Base-by-base conservation (phyloP, 805 yeast genomes). In the Wickerhamomyces mucosus region DNA sequence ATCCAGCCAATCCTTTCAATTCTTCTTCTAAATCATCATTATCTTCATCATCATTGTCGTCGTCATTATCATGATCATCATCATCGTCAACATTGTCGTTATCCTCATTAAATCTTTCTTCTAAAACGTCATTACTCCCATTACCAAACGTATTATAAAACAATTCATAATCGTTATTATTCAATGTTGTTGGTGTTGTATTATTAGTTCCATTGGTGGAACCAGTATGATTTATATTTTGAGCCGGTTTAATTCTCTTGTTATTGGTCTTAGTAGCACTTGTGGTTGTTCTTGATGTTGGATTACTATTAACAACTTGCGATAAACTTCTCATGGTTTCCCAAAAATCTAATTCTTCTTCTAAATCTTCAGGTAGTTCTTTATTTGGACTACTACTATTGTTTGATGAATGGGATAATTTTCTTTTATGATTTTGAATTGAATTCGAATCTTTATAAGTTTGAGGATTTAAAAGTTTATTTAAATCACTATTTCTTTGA, bases 281-380 rank as follows among this genome's bases (percentile, higher is more conserved):
- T 20, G 24, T 34, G 15, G n/a, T 28, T 14, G 21, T 23, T 28
- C 18, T 21, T 36, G 21, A 22, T 42, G 31, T 27, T 37, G 34
- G n/a, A n/a, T 28, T 43, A 26, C 33, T 53, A 40, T 43, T 41
- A 21, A 51, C 59, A 18, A 49, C 48, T 27, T 67, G 68, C 2
- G 77, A 70, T 15, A 77, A 47, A 13, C 74, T 63, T 29, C 78
- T 61, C 68, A 78, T 64, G 3, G 75, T 71, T 39, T 78, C 86
- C 80, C 83, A 78, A 47, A 77, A 78, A 48, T 77, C 85, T 21
- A 70, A 42, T 15, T 72, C 84, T 36, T 74, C 84, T 25, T 75
- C 83, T 5, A 65, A 53, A 10, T 69, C 77, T 22, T 65, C 12
- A 6, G 26, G 43, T 40, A 25, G 39, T 19, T 17, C 33, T 20